Conservation (phyloP, 352 stramenopile genomes). For the Phytopythium kandeliae region DNA sequence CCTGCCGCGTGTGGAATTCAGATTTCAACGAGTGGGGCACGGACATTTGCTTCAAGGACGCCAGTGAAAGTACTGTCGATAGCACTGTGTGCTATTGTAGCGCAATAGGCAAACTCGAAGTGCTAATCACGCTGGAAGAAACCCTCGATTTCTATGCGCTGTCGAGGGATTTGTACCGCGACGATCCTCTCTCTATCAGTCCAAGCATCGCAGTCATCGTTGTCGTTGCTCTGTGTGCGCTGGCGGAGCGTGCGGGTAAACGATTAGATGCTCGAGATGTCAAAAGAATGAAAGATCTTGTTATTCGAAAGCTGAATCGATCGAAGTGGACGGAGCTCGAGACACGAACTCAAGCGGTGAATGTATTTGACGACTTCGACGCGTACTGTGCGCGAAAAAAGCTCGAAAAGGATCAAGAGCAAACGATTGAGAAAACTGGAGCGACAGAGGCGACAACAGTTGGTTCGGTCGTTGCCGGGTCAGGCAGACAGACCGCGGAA, state of each 20-base stretch:
- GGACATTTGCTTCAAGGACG: conserved; percentile 62
- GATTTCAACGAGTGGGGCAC: conserved; percentile 25
- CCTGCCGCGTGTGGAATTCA: conserved; percentile 49
- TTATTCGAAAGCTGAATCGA: conserved; percentile 51
- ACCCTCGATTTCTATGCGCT: conserved; percentile 57
- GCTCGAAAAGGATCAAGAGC: conserved; percentile 8
- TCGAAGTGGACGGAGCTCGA: conserved; percentile 60
- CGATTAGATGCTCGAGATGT: conserved; percentile 26
- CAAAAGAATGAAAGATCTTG: conserved; percentile 43
- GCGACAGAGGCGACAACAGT: conserved; percentile 2
- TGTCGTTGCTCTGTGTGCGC: conserved; percentile 29
- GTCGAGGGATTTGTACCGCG: conserved; percentile 45
- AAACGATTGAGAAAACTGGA: conserved; percentile 6
- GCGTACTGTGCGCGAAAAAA: conserved; percentile 33
- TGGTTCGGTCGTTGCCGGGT: not conserved
- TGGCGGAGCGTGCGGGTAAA: conserved; percentile 24
- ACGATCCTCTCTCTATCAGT: conserved; percentile 52
- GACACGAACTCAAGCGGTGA: conserved; percentile 20
- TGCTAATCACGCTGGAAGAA: conserved; percentile 61
- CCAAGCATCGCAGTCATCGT: conserved; percentile 28
- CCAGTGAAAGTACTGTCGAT: conserved; percentile 22
- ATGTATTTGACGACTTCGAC: conserved; percentile 47
- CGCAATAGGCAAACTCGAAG: conserved; percentile 34
- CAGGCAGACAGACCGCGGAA: not conserved
- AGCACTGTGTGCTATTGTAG: conserved; percentile 58